Evolutionary conservation across 2,329 filamentous ascomycete genomes (phyloP).

Genomic region (Fusarium odoratissimum): DNA sequence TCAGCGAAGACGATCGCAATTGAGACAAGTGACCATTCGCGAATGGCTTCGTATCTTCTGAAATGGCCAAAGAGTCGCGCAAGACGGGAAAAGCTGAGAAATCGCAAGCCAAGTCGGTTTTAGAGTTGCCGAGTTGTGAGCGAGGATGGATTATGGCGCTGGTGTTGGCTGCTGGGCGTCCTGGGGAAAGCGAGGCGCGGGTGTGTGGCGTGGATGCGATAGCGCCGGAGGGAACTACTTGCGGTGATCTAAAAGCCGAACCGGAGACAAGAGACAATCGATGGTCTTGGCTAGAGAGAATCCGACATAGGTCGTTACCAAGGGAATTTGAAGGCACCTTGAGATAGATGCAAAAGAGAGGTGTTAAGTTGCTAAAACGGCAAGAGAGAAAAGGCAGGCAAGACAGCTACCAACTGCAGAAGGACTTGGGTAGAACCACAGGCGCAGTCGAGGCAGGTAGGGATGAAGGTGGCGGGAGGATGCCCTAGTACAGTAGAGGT

Average conservation of each 20-base stretch:
- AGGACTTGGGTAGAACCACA: neutral
- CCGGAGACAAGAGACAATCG: conserved; percentile 8
- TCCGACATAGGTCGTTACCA: neutral
- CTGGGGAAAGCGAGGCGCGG: conserved; percentile 39
- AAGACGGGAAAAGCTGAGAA: conserved; percentile 3
- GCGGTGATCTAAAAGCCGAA: conserved; percentile 32
- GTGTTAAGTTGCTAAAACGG: conserved; percentile 5
- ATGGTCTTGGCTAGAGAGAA: conserved; percentile 4
- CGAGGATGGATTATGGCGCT: conserved; percentile 25
- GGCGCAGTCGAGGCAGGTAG: conserved; percentile 16
- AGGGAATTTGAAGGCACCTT: neutral
- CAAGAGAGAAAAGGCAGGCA: conserved; percentile 1
- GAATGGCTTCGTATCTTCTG: conserved; percentile 20
- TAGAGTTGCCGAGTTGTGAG: conserved; percentile 31
- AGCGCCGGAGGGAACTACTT: conserved; percentile 35
- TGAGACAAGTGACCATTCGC: conserved; percentile 43
- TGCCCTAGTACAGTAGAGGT: conserved; percentile 28
- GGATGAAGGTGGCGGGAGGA: conserved; percentile 38
- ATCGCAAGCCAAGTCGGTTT: conserved; percentile 26
- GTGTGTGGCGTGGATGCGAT: conserved; percentile 43
- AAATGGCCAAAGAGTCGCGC: conserved; percentile 6
- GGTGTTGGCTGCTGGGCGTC: conserved; percentile 6
- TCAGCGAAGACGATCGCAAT: conserved; percentile 46
- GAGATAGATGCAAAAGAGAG: conserved; percentile 6
- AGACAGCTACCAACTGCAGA: conserved; percentile 4